Conservation (phyloP, 371 early-diverging fungal genomes). For the Gilbertella persicaria region DNA sequence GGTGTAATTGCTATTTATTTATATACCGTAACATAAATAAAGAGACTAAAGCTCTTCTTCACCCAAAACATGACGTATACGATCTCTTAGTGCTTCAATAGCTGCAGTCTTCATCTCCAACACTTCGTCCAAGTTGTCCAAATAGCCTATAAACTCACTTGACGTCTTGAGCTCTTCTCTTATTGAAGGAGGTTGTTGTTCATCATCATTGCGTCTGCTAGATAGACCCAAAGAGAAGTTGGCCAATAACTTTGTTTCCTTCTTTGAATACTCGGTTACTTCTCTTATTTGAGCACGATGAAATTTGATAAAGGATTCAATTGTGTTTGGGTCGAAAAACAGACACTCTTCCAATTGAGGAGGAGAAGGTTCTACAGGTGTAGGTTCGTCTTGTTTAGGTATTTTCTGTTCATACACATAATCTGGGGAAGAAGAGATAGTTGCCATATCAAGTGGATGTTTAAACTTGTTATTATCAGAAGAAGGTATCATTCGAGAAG, state of each 20-base stretch:
- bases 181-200: constrained; percentile 9
- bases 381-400: too few relatives aligned
- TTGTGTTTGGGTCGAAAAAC: constrained; percentile 36
- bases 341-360: constrained; percentile 20
- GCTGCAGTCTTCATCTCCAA: constrained; percentile 58
- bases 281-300: constrained; percentile 84
- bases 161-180: constrained; percentile 26
- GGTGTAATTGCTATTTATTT: too few relatives aligned
- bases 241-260: constrained; percentile 81
- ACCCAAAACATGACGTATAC: constrained; percentile 36
- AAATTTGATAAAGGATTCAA: constrained; percentile 74
- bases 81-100: constrained; percentile 52
- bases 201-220: constrained; percentile 31
- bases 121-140: constrained; percentile 60
- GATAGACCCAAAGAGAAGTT: constrained; percentile 62
- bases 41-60: constrained; percentile 27
- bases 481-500: not conserved
- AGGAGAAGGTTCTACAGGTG: not conserved
- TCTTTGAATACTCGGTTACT: constrained; percentile 75
- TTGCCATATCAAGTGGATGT: constrained; percentile 7
- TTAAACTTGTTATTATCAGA: constrained; percentile 7
- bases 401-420: not conserved
- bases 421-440: constrained; percentile 10
- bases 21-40: too few relatives aligned
- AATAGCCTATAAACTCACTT: constrained; percentile 47